Evolutionary conservation across 1,284 basidiomycete genomes (phyloP).

Genomic region (Heterobasidion occidentale): DNA sequence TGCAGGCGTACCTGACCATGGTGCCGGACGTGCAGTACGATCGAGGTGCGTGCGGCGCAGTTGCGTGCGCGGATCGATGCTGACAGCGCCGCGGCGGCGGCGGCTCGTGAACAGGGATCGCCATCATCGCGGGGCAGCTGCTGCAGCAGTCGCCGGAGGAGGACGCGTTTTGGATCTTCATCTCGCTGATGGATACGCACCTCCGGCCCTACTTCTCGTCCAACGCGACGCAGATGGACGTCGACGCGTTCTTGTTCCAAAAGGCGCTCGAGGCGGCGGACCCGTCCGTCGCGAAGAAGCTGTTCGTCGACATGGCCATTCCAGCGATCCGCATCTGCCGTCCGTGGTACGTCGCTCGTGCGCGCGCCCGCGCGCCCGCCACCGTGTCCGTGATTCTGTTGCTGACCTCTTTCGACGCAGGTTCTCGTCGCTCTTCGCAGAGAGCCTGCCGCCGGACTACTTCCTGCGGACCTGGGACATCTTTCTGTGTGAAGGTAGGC

Average conservation of each 20-base stretch:
- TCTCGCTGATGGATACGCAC: conserved; percentile 76
- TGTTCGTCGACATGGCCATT: conserved; percentile 61
- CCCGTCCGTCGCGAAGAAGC: conserved; percentile 51
- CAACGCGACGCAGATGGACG: conserved; percentile 67
- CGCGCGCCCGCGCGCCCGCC: too few species aligned
- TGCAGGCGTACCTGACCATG: conserved; percentile 74
- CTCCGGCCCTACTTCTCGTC: conserved; percentile 76
- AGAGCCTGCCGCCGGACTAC: conserved; percentile 70
- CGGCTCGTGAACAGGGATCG: conserved; percentile 47
- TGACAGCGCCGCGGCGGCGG: neutral
- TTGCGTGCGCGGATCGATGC: neutral
- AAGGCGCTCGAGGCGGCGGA: conserved; percentile 70
- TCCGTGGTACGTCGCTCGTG: conserved; percentile 45
- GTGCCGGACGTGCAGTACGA: conserved; percentile 75
- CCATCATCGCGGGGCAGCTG: conserved; percentile 71
- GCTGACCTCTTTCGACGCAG: conserved; percentile 23
- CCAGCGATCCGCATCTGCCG: conserved; percentile 47
- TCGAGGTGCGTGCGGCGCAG: conserved; percentile 27
- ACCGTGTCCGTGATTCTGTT: too few species aligned
- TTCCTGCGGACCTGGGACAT: conserved; percentile 82
- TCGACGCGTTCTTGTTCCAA: conserved; percentile 74
- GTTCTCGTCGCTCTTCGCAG: conserved; percentile 71
- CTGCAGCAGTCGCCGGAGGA: conserved; percentile 82
- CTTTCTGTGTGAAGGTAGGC: conserved; percentile 76
- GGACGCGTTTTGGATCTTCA: conserved; percentile 91